Percentiles rank a stretch among this genome's conserved stretches.
Evolutionary conservation across 2,329 filamentous ascomycete genomes (phyloP).

Genomic region (Rugonectria rugulosa): DNA sequence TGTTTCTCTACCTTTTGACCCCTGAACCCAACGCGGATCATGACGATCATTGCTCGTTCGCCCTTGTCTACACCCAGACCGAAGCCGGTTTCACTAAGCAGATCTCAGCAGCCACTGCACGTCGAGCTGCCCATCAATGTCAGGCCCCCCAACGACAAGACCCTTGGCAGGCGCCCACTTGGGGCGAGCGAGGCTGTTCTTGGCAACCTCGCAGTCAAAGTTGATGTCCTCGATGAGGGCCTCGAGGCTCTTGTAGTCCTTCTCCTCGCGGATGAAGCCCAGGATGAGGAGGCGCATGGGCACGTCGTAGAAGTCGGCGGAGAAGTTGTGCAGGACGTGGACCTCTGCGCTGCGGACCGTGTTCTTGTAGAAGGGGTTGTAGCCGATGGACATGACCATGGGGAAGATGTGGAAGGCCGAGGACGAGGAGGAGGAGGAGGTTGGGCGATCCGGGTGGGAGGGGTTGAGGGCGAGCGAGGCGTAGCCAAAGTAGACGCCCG

Average conservation of each 20-base stretch:
- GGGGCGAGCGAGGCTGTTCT: conserved; percentile 72
- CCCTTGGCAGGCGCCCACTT: conserved; percentile 61
- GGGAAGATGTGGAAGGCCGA: conserved; percentile 66
- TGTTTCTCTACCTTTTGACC: not conserved
- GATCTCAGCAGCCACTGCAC: conserved; percentile 50
- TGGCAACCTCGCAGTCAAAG: conserved; percentile 85
- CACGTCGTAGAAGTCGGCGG: conserved; percentile 82
- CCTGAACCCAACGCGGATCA: not conserved
- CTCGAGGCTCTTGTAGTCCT: conserved; percentile 85
- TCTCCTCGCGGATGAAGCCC: conserved; percentile 89
- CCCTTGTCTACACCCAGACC: not conserved
- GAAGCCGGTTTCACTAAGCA: conserved; percentile 5
- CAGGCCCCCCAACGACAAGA: conserved; percentile 40
- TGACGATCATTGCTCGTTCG: not conserved
- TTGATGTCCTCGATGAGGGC: conserved; percentile 87
- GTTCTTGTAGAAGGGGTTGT: conserved; percentile 98
- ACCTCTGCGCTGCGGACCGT: conserved; percentile 86
- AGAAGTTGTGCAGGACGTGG: conserved; percentile 82
- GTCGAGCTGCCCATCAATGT: conserved; percentile 44
- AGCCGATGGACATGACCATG: conserved; percentile 94
- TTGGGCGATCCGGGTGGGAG: conserved; percentile 52
- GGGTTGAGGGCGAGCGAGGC: conserved; percentile 72
- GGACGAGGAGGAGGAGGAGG: conserved; percentile 33
- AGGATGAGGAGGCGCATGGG: conserved; percentile 81
- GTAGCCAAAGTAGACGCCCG: conserved; percentile 94